These are phyloP conservation scores for Fragilariopsis cylindrus DNA, from an alignment of 108 stramenopile genomes.

Conservation along the genomic window DNA sequence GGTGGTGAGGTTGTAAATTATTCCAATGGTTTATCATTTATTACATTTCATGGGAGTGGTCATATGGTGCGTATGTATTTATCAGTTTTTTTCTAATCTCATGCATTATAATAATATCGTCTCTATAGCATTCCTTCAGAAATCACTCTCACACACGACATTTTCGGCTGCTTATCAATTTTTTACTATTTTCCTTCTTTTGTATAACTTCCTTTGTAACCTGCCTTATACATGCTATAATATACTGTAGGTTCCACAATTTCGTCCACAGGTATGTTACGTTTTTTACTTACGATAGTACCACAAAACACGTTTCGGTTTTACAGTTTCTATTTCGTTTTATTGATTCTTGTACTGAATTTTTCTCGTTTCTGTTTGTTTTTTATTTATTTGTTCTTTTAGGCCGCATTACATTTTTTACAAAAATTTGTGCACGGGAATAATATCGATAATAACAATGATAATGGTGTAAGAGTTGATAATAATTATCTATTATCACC, in stretches of 20 bases:
- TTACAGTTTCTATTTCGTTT: no score
- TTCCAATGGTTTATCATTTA: constrained; percentile 52
- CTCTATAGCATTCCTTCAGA: not conserved
- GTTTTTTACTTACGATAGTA: no score
- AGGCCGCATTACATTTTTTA: constrained; percentile 53
- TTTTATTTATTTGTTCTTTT: not conserved
- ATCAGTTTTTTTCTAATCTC: not conserved
- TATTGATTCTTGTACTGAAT: no score
- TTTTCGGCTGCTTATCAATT: no score
- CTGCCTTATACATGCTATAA: no score
- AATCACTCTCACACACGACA: constrained; percentile 18
- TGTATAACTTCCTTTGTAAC: no score
- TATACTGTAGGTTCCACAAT: not conserved
- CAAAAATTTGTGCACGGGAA: constrained; percentile 23
- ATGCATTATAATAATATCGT: not conserved
- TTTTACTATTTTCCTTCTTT: no score
- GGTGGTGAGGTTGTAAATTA: constrained; percentile 68
- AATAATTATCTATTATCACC: constrained; percentile 33
- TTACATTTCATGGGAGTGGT: constrained; percentile 65
- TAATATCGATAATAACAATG: constrained; percentile 5
- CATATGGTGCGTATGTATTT: constrained; percentile 66
- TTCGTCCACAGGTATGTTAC: not conserved
- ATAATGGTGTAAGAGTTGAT: no score
- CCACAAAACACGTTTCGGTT: no score
- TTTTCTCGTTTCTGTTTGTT: no score